Conservation (phyloP, 108 stramenopile species). For the Cylindrotheca closterium region DNA sequence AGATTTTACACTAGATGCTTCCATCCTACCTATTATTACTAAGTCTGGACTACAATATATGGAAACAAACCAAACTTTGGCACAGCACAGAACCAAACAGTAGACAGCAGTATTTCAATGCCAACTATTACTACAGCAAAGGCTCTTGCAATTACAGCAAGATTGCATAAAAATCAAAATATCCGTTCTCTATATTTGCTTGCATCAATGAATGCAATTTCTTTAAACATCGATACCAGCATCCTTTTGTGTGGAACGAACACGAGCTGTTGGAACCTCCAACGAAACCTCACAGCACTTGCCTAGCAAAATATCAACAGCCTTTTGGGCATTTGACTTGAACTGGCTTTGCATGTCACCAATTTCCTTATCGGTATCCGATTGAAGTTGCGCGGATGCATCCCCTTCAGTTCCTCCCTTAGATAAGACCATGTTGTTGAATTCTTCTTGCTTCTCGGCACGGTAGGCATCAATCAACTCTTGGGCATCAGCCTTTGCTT, state of each 20-base stretch:
- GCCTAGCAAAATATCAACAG: conserved; percentile 86
- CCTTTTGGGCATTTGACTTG: conserved; percentile 87
- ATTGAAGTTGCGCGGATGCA: conserved; percentile 80
- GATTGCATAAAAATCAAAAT: no score
- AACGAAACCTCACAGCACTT: conserved; percentile 93
- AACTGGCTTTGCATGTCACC: conserved; percentile 73
- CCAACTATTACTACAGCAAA: no score
- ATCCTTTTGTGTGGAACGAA: conserved; percentile 86
- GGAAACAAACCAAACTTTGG: no score
- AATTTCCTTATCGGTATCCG: conserved; percentile 82
- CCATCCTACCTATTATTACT: no score
- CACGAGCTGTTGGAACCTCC: conserved; percentile 88
- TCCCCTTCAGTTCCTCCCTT: conserved; percentile 74
- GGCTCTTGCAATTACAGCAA: no score
- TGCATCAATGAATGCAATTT: no score
- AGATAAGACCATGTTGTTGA: conserved; percentile 78
- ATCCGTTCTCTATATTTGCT: no score
- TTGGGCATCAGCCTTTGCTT: conserved; percentile 86
- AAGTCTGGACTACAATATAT: no score
- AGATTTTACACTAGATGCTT: no score
- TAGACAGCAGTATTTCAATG: no score
- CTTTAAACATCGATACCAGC: no score
- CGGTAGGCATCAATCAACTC: conserved; percentile 83
- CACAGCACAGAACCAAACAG: no score
- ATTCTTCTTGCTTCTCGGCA: conserved; percentile 88